phyloP scores from a whole-genome alignment of 176 grass and related monocot species.

The Aegilops tauschii region DNA sequence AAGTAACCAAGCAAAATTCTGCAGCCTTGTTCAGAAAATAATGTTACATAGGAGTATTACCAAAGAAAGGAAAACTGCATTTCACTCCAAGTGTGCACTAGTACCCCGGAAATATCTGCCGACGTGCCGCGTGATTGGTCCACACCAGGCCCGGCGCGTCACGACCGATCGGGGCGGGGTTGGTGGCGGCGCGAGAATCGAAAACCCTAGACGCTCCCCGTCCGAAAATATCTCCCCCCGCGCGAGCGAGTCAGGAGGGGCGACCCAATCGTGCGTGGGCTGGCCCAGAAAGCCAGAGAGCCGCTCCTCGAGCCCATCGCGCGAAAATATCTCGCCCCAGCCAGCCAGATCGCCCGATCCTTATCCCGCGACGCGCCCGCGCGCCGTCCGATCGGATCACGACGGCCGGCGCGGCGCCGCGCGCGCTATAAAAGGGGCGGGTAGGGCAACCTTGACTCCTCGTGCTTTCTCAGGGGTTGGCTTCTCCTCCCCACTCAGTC shows the following conservation, averaged over 20 bases:
- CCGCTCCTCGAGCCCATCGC: constrained; percentile 13
- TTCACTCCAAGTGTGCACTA: too few species aligned
- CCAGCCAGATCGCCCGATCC: not conserved
- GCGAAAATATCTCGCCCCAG: not conserved
- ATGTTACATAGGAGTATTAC: too few species aligned
- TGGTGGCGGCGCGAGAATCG: not conserved
- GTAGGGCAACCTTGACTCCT: not conserved
- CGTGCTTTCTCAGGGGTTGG: constrained; percentile 81
- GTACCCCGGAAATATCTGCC: too few species aligned
- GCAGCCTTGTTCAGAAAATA: too few species aligned
- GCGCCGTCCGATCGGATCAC: constrained; percentile 37
- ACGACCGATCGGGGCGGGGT: not conserved
- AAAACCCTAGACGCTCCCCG: not conserved
- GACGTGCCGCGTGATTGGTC: not conserved
- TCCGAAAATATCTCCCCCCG: not conserved
- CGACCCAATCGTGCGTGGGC: not conserved
- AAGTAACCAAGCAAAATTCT: too few species aligned
- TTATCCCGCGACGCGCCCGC: not conserved
- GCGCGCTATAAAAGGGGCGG: constrained; percentile 49
- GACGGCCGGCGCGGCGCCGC: not conserved
- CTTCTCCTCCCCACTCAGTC: constrained; percentile 67
- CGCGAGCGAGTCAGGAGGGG: too few species aligned
- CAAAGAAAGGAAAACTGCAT: too few species aligned
- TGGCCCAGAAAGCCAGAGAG: constrained; percentile 11
- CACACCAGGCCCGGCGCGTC: not conserved